A percentile compares a stretch with the other conserved stretches of the same genome.
Evolutionary conservation across 306 rosid species (phyloP).

Genomic region (Inga oerstediana): DNA sequence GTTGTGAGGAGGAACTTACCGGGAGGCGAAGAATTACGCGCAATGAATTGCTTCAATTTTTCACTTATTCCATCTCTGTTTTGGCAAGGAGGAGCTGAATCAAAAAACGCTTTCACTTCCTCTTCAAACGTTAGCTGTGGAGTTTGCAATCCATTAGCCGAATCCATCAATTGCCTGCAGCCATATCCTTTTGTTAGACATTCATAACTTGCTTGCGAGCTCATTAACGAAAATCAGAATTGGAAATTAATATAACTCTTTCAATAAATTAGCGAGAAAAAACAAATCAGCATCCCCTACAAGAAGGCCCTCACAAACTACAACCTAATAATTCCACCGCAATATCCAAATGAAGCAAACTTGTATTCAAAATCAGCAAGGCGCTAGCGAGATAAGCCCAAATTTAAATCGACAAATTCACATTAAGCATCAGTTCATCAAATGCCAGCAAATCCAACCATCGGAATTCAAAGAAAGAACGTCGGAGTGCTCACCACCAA

Average conservation of each 20-base stretch:
- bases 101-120: slow-evolving; percentile 68
- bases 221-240: neutral
- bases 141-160: slow-evolving; percentile 37
- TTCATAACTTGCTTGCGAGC: slow-evolving; percentile 15
- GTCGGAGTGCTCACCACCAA: too few relatives aligned
- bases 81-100: slow-evolving; percentile 81
- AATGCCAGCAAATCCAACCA: too few relatives aligned
- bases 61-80: slow-evolving; percentile 45
- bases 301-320: neutral
- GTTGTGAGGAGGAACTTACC: slow-evolving; percentile 45
- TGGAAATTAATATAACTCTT: neutral
- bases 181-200: slow-evolving; percentile 17
- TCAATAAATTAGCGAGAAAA: neutral
- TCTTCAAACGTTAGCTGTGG: slow-evolving; percentile 43
- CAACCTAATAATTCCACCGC: neutral
- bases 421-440: too few relatives aligned
- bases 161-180: slow-evolving; percentile 59
- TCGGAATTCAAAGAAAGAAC: too few relatives aligned
- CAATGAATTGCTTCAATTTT: slow-evolving; percentile 59
- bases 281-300: neutral
- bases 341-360: neutral
- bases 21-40: slow-evolving; percentile 40
- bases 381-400: neutral
- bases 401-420: neutral
- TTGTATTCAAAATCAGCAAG: neutral